Conservation (phyloP, 768 basidiomycete genomes). For the Kwoniella shandongensis region DNA sequence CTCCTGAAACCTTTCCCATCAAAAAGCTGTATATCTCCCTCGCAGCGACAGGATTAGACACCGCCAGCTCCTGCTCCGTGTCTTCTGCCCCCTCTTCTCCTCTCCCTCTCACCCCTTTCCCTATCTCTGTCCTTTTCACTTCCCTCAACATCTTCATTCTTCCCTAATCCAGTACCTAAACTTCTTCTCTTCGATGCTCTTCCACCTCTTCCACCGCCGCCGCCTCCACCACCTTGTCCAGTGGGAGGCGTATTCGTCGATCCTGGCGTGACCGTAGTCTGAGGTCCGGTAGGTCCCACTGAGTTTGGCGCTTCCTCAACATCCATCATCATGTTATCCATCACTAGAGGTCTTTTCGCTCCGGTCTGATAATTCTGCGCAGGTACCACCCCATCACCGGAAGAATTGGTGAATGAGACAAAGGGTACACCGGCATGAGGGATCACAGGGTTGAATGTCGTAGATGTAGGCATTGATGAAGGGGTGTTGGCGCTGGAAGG, state of each 20-base stretch:
- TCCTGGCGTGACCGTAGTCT: no score
- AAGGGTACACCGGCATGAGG: conserved; percentile 15
- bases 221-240: not conserved
- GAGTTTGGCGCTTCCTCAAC: conserved; percentile 4
- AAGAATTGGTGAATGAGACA: conserved; percentile 8
- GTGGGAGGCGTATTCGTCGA: not conserved
- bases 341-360: conserved; percentile 17
- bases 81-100: conserved; percentile 14
- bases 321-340: conserved; percentile 17
- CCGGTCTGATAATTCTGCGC: conserved; percentile 19
- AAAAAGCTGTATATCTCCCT: no score
- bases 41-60: not conserved
- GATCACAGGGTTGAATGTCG: conserved; percentile 14
- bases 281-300: not conserved
- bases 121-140: conserved; percentile 13
- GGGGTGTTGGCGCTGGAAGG: not conserved
- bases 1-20: no score
- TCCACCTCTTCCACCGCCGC: conserved; percentile 1
- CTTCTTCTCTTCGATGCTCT: conserved; percentile 32
- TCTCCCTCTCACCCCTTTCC: conserved; percentile 11
- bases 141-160: conserved; percentile 18
- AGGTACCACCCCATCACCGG: not conserved
- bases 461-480: conserved; percentile 4
- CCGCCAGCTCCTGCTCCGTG: conserved; percentile 14
- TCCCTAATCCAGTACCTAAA: conserved; percentile 16